Base-by-base conservation (phyloP, 805 yeast genomes). In the Lachancea thermotolerans region DNA sequence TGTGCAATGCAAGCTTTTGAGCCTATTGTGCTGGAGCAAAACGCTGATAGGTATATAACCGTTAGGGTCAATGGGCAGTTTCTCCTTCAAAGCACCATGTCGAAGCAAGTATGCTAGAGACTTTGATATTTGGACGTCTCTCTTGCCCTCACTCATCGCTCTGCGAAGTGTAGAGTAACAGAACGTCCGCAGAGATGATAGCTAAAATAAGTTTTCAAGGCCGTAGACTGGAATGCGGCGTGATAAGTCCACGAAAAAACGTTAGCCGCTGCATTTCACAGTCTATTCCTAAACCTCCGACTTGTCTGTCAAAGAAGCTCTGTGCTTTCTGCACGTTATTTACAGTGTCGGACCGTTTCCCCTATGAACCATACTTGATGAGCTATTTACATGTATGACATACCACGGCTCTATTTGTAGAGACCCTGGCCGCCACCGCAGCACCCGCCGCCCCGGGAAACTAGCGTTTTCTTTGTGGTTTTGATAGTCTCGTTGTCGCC, bases 401-500 rank as follows among this genome's bases (percentile, higher is more conserved):
- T 17, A 9, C 32, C 11, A 18, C n/a, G n/a, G 40, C 16, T 15
- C 34, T 41, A 48, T 10, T 48, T 42, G 46, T 48, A 48, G 10
- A 48, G 38, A 29, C 45, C 57, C 28, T 54, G 46, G 44, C 75
- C 72, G 37, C 79, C 79, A 41, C 78, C 77, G 49, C 80, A 75
- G 56, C 85, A 79, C 46, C 82, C 79, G 35, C 76, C 78, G 21
- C 78, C 74, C 56, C 72, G 68, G 21, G 75, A 68, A 17, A 75
- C 73, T 62, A 77, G 62, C 7, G 69, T 66, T 47, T 59, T 60
- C 47, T 69, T 72, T 36, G 71, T 66, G 50, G 69, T 75, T 61
- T 82, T 85, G 53, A 86, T 74, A 38, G 79, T 73, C 31, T 89
- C 95, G 62, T 91, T 91, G 59, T 89, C 96, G 15, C 97, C 98